Conservation (phyloP, 2,329 filamentous ascomycete species). For the Colletotrichum tanaceti region DNA sequence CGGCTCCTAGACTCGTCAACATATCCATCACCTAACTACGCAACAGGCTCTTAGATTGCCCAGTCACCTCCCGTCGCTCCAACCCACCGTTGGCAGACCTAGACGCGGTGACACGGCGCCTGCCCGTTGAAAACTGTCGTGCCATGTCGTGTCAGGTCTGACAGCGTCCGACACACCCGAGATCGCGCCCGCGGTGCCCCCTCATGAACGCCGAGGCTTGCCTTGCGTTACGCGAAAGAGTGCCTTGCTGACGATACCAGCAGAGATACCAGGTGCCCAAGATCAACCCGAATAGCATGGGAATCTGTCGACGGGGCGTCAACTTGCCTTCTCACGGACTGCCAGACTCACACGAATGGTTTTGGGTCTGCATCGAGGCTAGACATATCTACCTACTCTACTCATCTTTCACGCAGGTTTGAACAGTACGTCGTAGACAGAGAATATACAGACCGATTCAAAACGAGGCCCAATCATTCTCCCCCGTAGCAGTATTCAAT, state of each 20-base stretch:
- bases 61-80: not conserved
- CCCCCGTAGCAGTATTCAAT: too few relatives aligned
- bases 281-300: not conserved
- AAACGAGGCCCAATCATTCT: not conserved
- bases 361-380: not conserved
- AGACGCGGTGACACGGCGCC: not conserved
- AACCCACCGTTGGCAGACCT: not conserved
- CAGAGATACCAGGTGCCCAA: not conserved
- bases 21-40: too few relatives aligned
- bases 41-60: too few relatives aligned
- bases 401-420: not conserved
- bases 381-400: too few relatives aligned
- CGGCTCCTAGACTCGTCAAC: too few relatives aligned
- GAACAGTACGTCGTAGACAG: not conserved
- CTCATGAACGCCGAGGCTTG: not conserved
- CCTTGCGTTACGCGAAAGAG: not conserved
- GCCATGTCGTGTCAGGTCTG: conserved; percentile 9
- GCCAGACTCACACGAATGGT: not conserved
- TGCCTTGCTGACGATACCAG: not conserved
- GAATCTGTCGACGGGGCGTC: not conserved
- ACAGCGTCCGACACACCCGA: conserved; percentile 18
- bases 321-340: not conserved
- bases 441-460: not conserved
- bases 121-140: conserved; percentile 8
- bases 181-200: conserved; percentile 10